These are phyloP conservation scores for Dichomitus squalens DNA, from an alignment of 1,284 basidiomycete genomes.

Conservation along the genomic window DNA sequence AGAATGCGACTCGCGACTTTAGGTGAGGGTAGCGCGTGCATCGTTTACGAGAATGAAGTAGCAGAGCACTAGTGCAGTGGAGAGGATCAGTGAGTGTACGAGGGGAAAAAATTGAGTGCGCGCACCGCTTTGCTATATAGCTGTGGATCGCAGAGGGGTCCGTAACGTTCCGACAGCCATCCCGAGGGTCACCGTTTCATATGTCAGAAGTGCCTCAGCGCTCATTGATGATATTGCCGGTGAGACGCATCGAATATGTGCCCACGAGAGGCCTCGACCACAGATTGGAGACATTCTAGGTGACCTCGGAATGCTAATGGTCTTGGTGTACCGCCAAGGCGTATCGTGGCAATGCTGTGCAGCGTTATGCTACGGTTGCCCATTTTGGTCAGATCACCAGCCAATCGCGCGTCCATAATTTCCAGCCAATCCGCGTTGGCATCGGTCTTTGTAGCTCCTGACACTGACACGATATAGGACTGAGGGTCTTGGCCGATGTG, in stretches of 20 bases:
- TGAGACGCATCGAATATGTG: not conserved
- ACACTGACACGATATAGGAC: no score
- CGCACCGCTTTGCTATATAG: conserved; percentile 19
- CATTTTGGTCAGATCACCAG: not conserved
- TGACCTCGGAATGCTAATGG: not conserved
- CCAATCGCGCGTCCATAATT: not conserved
- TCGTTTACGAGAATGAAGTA: not conserved
- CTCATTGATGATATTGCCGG: not conserved
- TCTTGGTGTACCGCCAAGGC: not conserved
- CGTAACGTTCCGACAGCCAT: conserved; percentile 28
- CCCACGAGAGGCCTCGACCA: not conserved
- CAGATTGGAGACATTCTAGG: not conserved
- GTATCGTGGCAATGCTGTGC: not conserved
- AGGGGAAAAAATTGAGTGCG: not conserved
- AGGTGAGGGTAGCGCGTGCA: conserved; percentile 17
- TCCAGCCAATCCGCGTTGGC: not conserved
- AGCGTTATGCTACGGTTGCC: not conserved
- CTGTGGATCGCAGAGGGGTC: conserved; percentile 8
- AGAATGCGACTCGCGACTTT: conserved; percentile 17
- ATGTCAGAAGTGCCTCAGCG: not conserved
- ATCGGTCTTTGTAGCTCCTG: no score
- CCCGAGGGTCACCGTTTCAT: conserved; percentile 25
- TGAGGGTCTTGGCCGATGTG: no score
- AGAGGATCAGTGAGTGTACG: not conserved
- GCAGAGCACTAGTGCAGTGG: not conserved